Conservation (phyloP, 306 rosid genomes). For the Psophocarpus tetragonolobus region DNA sequence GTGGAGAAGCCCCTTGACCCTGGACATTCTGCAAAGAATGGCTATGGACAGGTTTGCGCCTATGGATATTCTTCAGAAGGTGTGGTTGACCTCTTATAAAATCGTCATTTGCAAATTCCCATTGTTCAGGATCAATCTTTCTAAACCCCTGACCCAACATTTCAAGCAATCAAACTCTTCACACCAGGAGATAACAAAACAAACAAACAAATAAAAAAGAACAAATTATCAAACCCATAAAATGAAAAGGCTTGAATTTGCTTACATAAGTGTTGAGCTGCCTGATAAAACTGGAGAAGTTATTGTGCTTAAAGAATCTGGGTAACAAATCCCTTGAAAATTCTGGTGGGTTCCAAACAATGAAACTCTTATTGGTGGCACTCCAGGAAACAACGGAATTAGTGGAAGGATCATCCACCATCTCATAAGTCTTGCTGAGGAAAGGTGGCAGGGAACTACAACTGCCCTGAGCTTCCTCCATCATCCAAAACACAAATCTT, state of each 20-base stretch:
- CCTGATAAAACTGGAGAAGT: conserved; percentile 92
- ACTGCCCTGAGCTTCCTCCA: conserved; percentile 77
- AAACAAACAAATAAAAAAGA: neutral
- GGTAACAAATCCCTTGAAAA: conserved; percentile 70
- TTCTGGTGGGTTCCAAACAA: conserved; percentile 74
- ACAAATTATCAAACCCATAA: neutral
- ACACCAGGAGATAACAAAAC: neutral
- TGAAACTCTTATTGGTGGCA: conserved; percentile 58
- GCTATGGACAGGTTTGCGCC: conserved; percentile 87
- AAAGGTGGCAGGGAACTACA: conserved; percentile 74
- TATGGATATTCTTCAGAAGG: conserved; percentile 72
- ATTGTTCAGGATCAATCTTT: conserved; percentile 77
- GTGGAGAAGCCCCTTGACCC: conserved; percentile 48
- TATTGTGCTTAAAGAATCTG: conserved; percentile 78
- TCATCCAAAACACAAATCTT: conserved; percentile 36
- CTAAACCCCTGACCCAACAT: conserved; percentile 70
- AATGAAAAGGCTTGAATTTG: conserved; percentile 20
- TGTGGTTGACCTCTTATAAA: conserved; percentile 77
- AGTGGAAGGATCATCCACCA: conserved; percentile 78
- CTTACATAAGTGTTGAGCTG: conserved; percentile 96
- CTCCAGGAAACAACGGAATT: conserved; percentile 81
- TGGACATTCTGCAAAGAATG: conserved; percentile 71
- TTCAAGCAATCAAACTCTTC: conserved; percentile 20
- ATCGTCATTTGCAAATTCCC: conserved; percentile 87
- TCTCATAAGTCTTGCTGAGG: conserved; percentile 74